Conservation (phyloP, 2,329 filamentous ascomycete species). For the Claviceps africana region DNA sequence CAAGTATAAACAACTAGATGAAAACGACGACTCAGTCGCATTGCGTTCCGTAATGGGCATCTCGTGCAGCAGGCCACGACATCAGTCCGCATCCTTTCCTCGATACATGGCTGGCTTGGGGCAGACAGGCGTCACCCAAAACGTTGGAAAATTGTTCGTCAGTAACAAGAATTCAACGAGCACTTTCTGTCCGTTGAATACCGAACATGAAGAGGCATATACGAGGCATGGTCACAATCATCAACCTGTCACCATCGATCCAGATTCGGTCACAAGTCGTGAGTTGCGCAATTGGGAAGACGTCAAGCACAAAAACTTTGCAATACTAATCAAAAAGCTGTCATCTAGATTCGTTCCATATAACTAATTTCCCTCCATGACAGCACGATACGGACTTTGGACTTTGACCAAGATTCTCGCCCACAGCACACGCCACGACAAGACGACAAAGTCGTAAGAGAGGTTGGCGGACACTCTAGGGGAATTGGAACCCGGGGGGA, state of each 20-base stretch:
- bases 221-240: not conserved
- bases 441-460: constrained; percentile 6
- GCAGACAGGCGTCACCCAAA: too few relatives aligned
- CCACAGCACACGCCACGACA: not conserved
- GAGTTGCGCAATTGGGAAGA: not conserved
- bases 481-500: constrained; percentile 14
- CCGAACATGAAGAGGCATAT: not conserved
- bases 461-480: not conserved
- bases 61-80: too few relatives aligned
- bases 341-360: not conserved
- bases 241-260: not conserved
- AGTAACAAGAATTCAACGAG: not conserved
- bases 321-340: not conserved
- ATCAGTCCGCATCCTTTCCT: too few relatives aligned
- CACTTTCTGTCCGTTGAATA: not conserved
- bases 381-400: not conserved
- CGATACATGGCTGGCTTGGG: too few relatives aligned
- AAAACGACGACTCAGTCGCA: too few relatives aligned
- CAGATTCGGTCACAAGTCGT: not conserved
- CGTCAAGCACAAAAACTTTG: not conserved
- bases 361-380: not conserved
- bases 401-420: not conserved
- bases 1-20: not conserved
- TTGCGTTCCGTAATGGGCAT: too few relatives aligned
- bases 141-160: not conserved